These are phyloP conservation scores for Pleurotus citrinopileatus DNA, from an alignment of 768 basidiomycete genomes.

Conservation along the genomic window DNA sequence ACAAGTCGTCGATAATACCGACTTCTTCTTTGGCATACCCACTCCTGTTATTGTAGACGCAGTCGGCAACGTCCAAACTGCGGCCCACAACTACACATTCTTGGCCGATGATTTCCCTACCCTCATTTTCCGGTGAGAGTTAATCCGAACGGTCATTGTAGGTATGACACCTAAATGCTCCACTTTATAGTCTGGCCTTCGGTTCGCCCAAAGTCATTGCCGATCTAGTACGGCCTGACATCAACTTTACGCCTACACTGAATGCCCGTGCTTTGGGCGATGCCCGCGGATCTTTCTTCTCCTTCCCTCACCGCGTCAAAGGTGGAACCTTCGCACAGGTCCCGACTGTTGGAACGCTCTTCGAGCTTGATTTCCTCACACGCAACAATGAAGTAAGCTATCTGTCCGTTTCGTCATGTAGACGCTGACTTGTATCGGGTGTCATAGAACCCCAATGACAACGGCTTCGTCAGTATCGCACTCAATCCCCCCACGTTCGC, in stretches of 20 bases:
- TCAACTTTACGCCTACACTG: slow-evolving; percentile 27
- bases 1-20: slow-evolving; percentile 50
- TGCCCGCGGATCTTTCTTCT: slow-evolving; percentile 27
- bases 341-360: slow-evolving; percentile 41
- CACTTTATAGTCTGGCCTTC: slow-evolving; percentile 36
- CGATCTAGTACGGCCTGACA: slow-evolving; percentile 45
- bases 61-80: slow-evolving; percentile 35
- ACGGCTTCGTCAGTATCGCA: slow-evolving; percentile 27
- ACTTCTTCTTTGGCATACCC: slow-evolving; percentile 40
- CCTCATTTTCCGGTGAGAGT: slow-evolving; percentile 33
- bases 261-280: slow-evolving; percentile 7
- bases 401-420: not conserved
- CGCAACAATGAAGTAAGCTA: slow-evolving; percentile 42
- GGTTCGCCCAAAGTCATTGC: slow-evolving; percentile 45
- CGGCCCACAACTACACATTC: slow-evolving; percentile 46
- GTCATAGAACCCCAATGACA: slow-evolving; percentile 21
- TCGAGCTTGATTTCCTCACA: slow-evolving; percentile 42
- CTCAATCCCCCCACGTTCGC: slow-evolving; percentile 32
- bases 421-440: not conserved
- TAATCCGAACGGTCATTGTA: slow-evolving; percentile 2
- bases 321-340: slow-evolving; percentile 5
- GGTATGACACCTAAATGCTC: not conserved
- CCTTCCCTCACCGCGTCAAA: slow-evolving; percentile 28
- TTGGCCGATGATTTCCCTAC: slow-evolving; percentile 37
- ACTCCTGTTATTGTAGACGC: slow-evolving; percentile 42